These are phyloP conservation scores for Strobilomyces echinocephalus DNA, from an alignment of 768 basidiomycete species.

Conservation along the genomic window DNA sequence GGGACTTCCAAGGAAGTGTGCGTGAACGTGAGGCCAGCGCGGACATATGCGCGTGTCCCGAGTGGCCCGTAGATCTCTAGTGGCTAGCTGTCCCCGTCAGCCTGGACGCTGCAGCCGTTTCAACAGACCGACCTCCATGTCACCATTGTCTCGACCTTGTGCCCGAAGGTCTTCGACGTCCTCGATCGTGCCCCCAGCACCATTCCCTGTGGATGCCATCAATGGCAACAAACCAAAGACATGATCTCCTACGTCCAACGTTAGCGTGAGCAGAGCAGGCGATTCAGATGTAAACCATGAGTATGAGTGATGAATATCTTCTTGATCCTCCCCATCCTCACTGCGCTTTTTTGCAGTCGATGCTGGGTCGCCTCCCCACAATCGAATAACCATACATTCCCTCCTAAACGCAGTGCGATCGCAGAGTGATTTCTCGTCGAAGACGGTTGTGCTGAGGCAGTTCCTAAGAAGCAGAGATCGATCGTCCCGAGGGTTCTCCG, in stretches of 20 bases:
- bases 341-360: constrained; percentile 61
- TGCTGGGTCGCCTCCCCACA: constrained; percentile 84
- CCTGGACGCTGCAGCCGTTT: background rate
- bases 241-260: constrained; percentile 58
- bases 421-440: constrained; percentile 75
- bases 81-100: constrained; percentile 38
- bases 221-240: constrained; percentile 72
- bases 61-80: constrained; percentile 84
- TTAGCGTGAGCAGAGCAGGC: background rate
- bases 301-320: constrained; percentile 89
- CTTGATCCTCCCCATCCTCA: constrained; percentile 76
- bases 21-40: constrained; percentile 62
- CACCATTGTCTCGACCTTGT: constrained; percentile 11
- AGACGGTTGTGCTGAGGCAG: constrained; percentile 78
- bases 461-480: constrained; percentile 72
- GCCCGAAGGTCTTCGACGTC: constrained; percentile 57
- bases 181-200: constrained; percentile 62
- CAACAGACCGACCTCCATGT: constrained; percentile 17
- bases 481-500: constrained; percentile 33
- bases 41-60: constrained; percentile 78
- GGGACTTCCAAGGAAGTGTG: constrained; percentile 59
- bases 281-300: constrained; percentile 45
- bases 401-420: constrained; percentile 57
- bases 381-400: constrained; percentile 80
- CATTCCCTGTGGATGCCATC: constrained; percentile 66